Conservation (phyloP, 257 asterid genomes). For the Fraxinus pennsylvanica region DNA sequence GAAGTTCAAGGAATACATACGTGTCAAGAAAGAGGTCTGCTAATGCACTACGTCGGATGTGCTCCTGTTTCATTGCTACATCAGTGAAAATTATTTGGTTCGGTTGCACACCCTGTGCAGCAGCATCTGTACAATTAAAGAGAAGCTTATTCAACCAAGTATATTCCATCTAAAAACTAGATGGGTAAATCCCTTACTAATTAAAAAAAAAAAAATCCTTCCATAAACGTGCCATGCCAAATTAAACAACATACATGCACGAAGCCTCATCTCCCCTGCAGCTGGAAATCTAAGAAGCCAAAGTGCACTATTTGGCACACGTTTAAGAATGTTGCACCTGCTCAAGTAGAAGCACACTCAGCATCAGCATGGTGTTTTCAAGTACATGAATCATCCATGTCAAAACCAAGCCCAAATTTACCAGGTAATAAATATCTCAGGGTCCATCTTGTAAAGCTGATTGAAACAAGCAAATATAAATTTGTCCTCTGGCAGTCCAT, state of each 20-base stretch:
- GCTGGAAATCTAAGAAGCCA: constrained; percentile 99
- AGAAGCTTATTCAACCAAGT: constrained; percentile 8
- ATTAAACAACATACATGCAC: constrained; percentile 58
- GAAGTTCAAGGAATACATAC: constrained; percentile 41
- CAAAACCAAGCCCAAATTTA: constrained; percentile 33
- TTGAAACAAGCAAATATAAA: constrained; percentile 97
- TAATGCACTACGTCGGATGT: constrained; percentile 85
- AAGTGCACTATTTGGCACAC: constrained; percentile 94
- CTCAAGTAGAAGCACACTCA: constrained; percentile 20
- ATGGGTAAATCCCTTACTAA: not conserved
- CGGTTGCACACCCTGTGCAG: constrained; percentile 88
- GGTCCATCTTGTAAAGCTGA: constrained; percentile 99
- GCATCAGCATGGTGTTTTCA: constrained; percentile 4
- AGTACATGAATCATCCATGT: not conserved
- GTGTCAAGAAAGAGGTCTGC: constrained; percentile 95
- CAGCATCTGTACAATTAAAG: constrained; percentile 64
- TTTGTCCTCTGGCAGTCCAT: constrained; percentile 90
- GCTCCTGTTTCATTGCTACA: constrained; percentile 98
- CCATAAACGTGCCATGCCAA: not conserved
- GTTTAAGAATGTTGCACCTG: constrained; percentile 99
- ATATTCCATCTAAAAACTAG: not conserved
- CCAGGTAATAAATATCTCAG: constrained; percentile 86
- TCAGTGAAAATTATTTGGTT: constrained; percentile 96
- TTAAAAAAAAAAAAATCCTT: not conserved
- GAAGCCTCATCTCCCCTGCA: constrained; percentile 96